These are phyloP conservation scores for Daldinia caldariorum DNA, from an alignment of 495 filamentous ascomycete species.

Conservation along the genomic window DNA sequence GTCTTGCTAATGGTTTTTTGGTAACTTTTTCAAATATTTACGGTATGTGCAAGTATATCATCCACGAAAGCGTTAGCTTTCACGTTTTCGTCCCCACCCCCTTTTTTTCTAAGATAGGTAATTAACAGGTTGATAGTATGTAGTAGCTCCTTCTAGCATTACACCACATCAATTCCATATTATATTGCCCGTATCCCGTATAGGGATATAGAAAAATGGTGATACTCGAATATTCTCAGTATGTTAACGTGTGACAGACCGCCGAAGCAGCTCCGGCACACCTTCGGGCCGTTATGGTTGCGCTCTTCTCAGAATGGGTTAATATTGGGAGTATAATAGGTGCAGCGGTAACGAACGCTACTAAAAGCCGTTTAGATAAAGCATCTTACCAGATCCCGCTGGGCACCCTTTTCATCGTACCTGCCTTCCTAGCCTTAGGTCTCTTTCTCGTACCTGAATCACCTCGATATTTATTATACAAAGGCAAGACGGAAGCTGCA, in stretches of 20 bases:
- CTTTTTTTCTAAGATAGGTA: background rate
- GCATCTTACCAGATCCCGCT: constrained; percentile 63
- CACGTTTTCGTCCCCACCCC: background rate
- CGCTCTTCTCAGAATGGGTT: constrained; percentile 57
- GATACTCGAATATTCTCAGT: background rate
- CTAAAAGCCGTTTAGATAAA: constrained; percentile 44
- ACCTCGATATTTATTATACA: constrained; percentile 59
- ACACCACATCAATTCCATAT: background rate
- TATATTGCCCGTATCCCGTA: background rate
- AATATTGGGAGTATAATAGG: constrained; percentile 64
- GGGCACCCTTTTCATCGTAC: constrained; percentile 63
- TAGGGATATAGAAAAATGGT: background rate
- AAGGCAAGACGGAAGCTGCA: constrained; percentile 48
- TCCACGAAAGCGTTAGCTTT: background rate
- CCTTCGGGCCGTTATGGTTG: constrained; percentile 56
- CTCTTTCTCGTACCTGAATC: constrained; percentile 66
- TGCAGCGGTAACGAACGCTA: constrained; percentile 55
- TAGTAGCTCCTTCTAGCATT: background rate
- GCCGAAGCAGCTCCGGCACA: constrained; percentile 51
- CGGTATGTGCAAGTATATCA: constrained; percentile 15
- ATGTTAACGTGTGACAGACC: constrained; percentile 31
- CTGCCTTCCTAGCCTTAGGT: constrained; percentile 55
- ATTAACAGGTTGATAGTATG: constrained; percentile 30
- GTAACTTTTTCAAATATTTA: constrained; percentile 67
- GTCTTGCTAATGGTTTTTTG: constrained; percentile 63